Conservation (phyloP, 306 rosid species). For the Casuarina equisetifolia region DNA sequence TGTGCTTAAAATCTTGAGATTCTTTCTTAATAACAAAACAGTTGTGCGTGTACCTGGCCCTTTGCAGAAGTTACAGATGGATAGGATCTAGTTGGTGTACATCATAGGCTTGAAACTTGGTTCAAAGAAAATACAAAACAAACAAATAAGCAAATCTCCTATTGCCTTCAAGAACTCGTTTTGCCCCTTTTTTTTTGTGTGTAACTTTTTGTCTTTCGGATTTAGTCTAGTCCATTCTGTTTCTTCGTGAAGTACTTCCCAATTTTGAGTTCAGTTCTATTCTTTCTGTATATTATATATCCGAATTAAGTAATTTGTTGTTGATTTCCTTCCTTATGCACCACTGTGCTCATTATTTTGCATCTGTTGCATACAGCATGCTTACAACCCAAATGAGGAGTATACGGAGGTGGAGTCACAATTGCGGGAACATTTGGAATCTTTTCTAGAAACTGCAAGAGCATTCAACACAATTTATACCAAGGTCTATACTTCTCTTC, state of each 20-base stretch:
- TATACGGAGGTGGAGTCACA: conserved; percentile 81
- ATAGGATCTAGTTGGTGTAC: neutral
- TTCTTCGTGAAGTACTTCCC: neutral
- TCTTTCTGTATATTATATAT: conserved; percentile 3
- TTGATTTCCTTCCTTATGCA: conserved; percentile 13
- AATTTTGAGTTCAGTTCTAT: conserved; percentile 6
- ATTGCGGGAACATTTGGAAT: conserved; percentile 78
- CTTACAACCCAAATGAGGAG: conserved; percentile 94
- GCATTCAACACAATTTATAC: conserved; percentile 83
- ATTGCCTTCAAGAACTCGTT: neutral
- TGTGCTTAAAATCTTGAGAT: neutral
- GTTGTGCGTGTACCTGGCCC: neutral
- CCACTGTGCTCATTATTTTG: conserved; percentile 19
- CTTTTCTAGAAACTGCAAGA: conserved; percentile 95
- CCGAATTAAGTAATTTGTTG: neutral
- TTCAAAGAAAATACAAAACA: neutral
- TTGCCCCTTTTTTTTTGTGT: neutral
- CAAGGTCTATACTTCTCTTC: conserved; percentile 51
- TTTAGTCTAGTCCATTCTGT: neutral
- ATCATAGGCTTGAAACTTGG: neutral
- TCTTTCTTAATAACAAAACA: neutral
- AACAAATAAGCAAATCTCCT: neutral
- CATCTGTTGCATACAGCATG: conserved; percentile 51
- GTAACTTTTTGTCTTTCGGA: neutral
- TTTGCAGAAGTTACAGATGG: neutral